phyloP scores from a whole-genome alignment of 2,329 filamentous ascomycete genomes.

The Talaromyces sp. region DNA sequence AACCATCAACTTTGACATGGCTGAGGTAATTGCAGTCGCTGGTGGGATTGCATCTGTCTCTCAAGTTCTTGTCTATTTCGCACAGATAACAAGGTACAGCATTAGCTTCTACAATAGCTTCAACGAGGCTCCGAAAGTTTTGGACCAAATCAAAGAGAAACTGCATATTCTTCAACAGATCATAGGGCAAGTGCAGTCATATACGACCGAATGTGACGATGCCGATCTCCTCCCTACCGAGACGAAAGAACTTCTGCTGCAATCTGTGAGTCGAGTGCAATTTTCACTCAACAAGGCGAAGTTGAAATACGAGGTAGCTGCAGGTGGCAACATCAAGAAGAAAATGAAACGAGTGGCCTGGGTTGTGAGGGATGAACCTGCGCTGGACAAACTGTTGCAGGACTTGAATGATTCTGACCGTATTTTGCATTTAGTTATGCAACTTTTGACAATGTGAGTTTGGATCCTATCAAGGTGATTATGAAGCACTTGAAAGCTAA shows the following conservation, averaged over 20 bases:
- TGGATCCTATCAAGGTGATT: neutral
- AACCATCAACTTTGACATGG: neutral
- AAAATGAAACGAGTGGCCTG: neutral
- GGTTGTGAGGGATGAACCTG: neutral
- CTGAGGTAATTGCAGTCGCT: neutral
- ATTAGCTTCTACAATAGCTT: neutral
- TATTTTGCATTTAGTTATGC: neutral
- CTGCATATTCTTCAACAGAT: neutral
- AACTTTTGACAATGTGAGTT: slow-evolving; percentile 2
- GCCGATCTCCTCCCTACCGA: neutral
- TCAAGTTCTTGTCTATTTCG: neutral
- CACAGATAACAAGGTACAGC: neutral
- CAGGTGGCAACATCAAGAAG: neutral
- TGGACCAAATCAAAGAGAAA: slow-evolving; percentile 1
- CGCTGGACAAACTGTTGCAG: neutral
- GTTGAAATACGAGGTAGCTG: neutral
- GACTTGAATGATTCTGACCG: neutral
- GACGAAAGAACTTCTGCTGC: neutral
- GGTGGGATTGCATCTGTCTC: neutral
- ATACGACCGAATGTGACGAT: neutral
- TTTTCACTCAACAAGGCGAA: neutral
- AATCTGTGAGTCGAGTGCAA: neutral
- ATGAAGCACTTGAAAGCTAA: neutral
- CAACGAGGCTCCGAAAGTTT: neutral
- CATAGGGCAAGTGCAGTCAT: neutral